Evolutionary conservation across 1,284 basidiomycete species (phyloP), one percentile per base, ranked within the genome.

Genomic region (Pholiota adiposa): DNA sequence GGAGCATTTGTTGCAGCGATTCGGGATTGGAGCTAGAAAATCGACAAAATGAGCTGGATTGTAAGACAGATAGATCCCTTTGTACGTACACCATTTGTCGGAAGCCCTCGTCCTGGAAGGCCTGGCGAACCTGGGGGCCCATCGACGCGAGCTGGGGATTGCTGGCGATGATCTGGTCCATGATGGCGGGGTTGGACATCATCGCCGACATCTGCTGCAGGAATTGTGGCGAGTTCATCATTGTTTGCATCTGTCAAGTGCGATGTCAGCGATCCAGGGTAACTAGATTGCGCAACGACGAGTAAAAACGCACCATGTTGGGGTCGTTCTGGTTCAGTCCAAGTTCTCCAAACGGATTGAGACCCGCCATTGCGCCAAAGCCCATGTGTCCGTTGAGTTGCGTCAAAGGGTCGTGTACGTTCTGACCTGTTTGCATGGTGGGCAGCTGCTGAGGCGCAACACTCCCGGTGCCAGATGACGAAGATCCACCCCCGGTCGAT

Each of bases 321-420:
- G 94, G 94, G 70, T 96, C 94, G 67, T 90, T 91, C 4, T 85
- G 79, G 71, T 97, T 97, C 53, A 95, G 65, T 8, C 94, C 90
- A 84, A 96, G 86, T 3, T 89, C 90, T 1, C 89, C 83, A 67
- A 97, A 97, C 0, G 95, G 94, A 69, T 97, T 96, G 70, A 95
- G 81, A 3, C 89, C 90, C 0, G 87, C 89, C 84, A 92, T 85
- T 29, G 83, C 78, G 4, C 90, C 91, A 66, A 86, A 90, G 1
- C 86, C 90, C 71, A 84, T 75, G 67, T 87, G 86, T 7, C 85
- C 79, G 69, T 92, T 93, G 46, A 93, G 79, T 62, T 85, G 85
- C 0, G 90, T 92, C 54, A 93, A 81, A 0, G 89, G 91, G 70
- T 94, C 89, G 68, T 88, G 82, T 0, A 87, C 85, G 71, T 92